phyloP scores from a whole-genome alignment of 2,329 filamentous ascomycete species.

The Phoma sp. region DNA sequence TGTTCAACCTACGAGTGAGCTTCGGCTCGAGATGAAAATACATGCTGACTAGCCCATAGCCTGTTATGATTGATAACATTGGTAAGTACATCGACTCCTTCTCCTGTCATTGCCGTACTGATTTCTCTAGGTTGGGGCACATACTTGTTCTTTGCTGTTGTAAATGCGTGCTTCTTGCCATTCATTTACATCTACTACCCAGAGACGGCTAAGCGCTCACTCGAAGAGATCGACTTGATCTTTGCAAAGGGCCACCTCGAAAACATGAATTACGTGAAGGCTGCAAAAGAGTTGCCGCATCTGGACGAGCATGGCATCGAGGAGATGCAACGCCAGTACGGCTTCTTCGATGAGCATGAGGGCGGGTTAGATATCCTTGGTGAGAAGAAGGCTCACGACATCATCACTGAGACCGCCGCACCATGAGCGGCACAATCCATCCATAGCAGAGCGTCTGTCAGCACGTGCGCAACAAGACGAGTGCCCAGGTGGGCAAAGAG shows the following conservation, averaged over 20 bases:
- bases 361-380: constrained; percentile 3
- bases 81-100: neutral
- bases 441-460: no score
- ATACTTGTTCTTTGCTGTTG: constrained; percentile 55
- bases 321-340: constrained; percentile 50
- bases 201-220: constrained; percentile 55
- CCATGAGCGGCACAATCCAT: neutral
- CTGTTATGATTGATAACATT: constrained; percentile 43
- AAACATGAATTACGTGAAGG: constrained; percentile 65
- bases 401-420: constrained; percentile 1
- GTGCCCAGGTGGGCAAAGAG: neutral
- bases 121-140: constrained; percentile 36
- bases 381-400: constrained; percentile 5
- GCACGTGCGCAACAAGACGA: no score
- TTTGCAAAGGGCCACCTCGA: constrained; percentile 55
- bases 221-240: constrained; percentile 59
- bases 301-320: constrained; percentile 61
- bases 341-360: constrained; percentile 39
- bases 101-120: neutral
- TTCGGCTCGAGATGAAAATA: constrained; percentile 37
- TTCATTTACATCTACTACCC: constrained; percentile 61
- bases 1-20: neutral
- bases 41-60: constrained; percentile 8
- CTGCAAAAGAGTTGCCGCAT: constrained; percentile 62
- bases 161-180: constrained; percentile 58